Base-by-base conservation (phyloP, 139 green algal genomes). In the Chlorella sp. region DNA sequence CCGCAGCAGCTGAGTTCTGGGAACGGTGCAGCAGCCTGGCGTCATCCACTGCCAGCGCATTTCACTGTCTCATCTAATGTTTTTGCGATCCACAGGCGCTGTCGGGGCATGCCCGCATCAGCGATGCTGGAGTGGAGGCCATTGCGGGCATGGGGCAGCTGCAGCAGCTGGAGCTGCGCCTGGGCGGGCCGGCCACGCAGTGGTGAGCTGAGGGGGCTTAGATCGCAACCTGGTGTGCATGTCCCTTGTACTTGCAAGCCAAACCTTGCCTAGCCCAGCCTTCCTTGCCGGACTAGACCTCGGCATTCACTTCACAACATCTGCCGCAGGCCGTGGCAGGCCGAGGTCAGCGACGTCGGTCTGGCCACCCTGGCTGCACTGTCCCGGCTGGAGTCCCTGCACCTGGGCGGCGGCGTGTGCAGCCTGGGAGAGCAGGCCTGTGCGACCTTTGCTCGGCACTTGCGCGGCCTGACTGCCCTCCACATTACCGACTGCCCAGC, bases 91-190 rank as follows among this genome's bases (percentile, higher is more conserved):
- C 44, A 60, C 51, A 60, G 51, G 6, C n/a, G 56, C 78, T 83
- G 41, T 47, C 63, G 7, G 78, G 78, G 18, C 78, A 67, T 17
- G 28, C 6, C 9, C 26, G 62, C 62, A 44, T 83, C n/a, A 34
- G 28, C 18, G 63, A 83, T 38, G 62, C 23, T 3, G 78, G 62
- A 11, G 38, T 74, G 78, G 25, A 25, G 15, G 23, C 41, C 1
- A 20, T 83, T 18, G 64, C 57, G 18, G 28, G 78, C 78, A 63
- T 72, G 38, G 20, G 28, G 0, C 5, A 20, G 39, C 78, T 83
- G 78, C 39, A 34, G 34, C 78, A 63, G 34, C 63, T 83, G 63
- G 41, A 83, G n/a, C 63, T 83, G 38, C 62, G 39, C 78, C 30
- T 83, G 4, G 39, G n/a, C 0, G 39, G n/a, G 30, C 47, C 21